Evolutionary conservation across 306 rosid genomes (phyloP).

Genomic region (Cajanus cajan): DNA sequence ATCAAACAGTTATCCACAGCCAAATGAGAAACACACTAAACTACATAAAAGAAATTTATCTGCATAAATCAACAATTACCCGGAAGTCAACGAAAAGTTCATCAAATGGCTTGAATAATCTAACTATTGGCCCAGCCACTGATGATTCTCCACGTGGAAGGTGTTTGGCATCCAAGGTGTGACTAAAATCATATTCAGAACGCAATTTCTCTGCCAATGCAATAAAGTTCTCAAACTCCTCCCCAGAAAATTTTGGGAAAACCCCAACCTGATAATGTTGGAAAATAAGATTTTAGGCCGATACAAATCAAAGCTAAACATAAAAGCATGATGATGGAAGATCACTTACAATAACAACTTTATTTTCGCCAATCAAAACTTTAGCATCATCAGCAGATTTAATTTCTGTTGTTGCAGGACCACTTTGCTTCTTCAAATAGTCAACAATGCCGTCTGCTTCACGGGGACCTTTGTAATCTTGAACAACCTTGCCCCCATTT

Average conservation of each 20-base stretch:
- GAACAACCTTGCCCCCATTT: constrained; percentile 65
- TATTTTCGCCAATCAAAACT: constrained; percentile 49
- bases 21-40: neutral
- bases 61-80: constrained; percentile 39
- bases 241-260: constrained; percentile 70
- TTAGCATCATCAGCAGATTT: constrained; percentile 61
- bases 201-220: constrained; percentile 71
- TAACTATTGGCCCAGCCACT: constrained; percentile 59
- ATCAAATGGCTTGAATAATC: constrained; percentile 85
- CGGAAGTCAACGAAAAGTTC: constrained; percentile 67
- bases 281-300: neutral
- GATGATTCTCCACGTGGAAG: constrained; percentile 82
- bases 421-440: constrained; percentile 73
- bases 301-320: neutral
- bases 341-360: constrained; percentile 62
- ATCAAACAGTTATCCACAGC: constrained; percentile 9
- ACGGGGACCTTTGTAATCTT: constrained; percentile 80
- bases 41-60: neutral
- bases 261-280: constrained; percentile 59
- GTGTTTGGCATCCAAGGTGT: constrained; percentile 68
- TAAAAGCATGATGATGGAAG: neutral
- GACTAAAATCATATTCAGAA: constrained; percentile 69
- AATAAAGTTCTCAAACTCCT: constrained; percentile 56
- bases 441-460: constrained; percentile 75
- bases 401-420: constrained; percentile 66